Percentiles rank a stretch among this genome's conserved stretches.
Conservation (phyloP, 2,329 filamentous ascomycete species). For the Ascochyta lentis region DNA sequence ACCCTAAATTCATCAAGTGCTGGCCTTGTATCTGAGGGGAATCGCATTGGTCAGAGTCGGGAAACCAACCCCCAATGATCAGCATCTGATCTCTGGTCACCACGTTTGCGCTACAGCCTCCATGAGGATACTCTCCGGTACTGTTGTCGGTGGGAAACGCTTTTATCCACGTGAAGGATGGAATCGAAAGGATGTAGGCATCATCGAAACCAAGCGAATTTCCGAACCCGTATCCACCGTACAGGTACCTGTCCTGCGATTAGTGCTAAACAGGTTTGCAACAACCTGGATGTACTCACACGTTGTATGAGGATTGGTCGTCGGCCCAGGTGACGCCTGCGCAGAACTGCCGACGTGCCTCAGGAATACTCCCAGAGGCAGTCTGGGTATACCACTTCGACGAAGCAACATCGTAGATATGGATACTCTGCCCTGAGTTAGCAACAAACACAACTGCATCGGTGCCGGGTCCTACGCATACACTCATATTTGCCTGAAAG, state of each 20-base stretch:
- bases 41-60: slow-evolving; percentile 58
- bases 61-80: slow-evolving; percentile 66
- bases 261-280: background rate
- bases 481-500: slow-evolving; percentile 45
- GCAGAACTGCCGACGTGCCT: slow-evolving; percentile 64
- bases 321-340: slow-evolving; percentile 65
- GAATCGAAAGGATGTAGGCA: slow-evolving; percentile 67
- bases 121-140: slow-evolving; percentile 55
- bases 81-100: slow-evolving; percentile 66
- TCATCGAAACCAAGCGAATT: slow-evolving; percentile 64
- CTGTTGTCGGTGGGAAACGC: slow-evolving; percentile 55
- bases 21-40: slow-evolving; percentile 60
- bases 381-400: slow-evolving; percentile 67
- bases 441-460: background rate
- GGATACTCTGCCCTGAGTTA: slow-evolving; percentile 53
- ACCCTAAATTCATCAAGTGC: slow-evolving; percentile 63
- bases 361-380: slow-evolving; percentile 61
- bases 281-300: slow-evolving; percentile 50
- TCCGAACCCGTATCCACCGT: slow-evolving; percentile 63
- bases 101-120: slow-evolving; percentile 63
- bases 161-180: slow-evolving; percentile 69
- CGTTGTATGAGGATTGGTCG: slow-evolving; percentile 69
- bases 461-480: slow-evolving; percentile 16
- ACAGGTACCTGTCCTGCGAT: slow-evolving; percentile 59
- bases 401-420: slow-evolving; percentile 67